Evolutionary conservation across 2,329 filamentous ascomycete genomes (phyloP).

Genomic region (Penicillium expansum): DNA sequence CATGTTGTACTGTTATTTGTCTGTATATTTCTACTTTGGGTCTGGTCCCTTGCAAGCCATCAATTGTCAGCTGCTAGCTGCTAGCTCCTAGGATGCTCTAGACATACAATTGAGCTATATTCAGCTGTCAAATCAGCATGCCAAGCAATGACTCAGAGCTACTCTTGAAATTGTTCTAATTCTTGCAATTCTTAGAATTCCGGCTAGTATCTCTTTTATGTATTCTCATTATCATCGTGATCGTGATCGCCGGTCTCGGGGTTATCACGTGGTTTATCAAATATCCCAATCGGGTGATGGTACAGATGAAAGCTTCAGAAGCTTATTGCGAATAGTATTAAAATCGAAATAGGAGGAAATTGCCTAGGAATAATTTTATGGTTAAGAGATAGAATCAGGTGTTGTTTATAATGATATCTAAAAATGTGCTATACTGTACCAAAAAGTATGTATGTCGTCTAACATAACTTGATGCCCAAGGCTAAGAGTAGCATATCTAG

Average conservation of each 20-base stretch:
- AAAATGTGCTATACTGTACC: too few species aligned
- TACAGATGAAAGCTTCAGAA: not conserved
- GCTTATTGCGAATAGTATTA: not conserved
- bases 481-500: too few species aligned
- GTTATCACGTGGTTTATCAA: not conserved
- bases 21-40: not conserved
- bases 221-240: not conserved
- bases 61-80: not conserved
- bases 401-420: not conserved
- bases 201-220: too few species aligned
- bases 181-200: too few species aligned
- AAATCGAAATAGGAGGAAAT: not conserved
- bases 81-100: not conserved
- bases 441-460: not conserved
- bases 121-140: not conserved
- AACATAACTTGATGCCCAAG: not conserved
- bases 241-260: not conserved
- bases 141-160: not conserved
- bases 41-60: not conserved
- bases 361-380: not conserved
- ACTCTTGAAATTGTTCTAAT: not conserved
- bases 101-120: not conserved
- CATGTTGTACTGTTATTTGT: not conserved
- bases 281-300: not conserved
- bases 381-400: not conserved